Conservation (phyloP, 305 asterid species). For the Stenogyne calaminthoides region DNA sequence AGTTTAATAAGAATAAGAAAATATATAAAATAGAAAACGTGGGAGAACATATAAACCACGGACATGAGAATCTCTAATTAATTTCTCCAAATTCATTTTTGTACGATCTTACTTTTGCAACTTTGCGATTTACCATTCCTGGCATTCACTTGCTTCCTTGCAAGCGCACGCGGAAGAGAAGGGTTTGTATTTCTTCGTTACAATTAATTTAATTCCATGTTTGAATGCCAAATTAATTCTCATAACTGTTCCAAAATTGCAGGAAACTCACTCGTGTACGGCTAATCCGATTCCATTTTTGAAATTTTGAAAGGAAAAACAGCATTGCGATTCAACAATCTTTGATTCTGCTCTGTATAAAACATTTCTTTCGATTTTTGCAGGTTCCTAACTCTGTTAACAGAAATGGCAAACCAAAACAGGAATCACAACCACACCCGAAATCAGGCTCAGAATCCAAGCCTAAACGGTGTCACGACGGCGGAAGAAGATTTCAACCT, state of each 20-base stretch:
- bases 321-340: not conserved
- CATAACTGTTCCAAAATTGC: constrained; percentile 38
- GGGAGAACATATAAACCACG: too few species aligned
- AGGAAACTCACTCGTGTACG: constrained; percentile 38
- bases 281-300: constrained; percentile 30
- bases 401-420: constrained; percentile 40
- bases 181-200: constrained; percentile 16
- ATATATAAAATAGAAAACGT: too few species aligned
- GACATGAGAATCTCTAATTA: too few species aligned
- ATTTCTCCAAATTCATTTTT: not conserved
- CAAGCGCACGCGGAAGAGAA: not conserved
- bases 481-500: constrained; percentile 61
- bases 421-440: constrained; percentile 35
- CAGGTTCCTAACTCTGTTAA: constrained; percentile 3
- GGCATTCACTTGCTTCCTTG: not conserved
- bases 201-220: not conserved
- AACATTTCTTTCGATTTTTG: not conserved
- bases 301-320: constrained; percentile 11
- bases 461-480: constrained; percentile 8
- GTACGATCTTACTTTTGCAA: not conserved
- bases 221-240: constrained; percentile 22
- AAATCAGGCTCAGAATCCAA: constrained; percentile 32
- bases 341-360: not conserved
- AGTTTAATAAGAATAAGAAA: too few species aligned
- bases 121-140: not conserved